phyloP scores from a whole-genome alignment of 208 protist genomes.

The Trypanosoma platydactyli region DNA sequence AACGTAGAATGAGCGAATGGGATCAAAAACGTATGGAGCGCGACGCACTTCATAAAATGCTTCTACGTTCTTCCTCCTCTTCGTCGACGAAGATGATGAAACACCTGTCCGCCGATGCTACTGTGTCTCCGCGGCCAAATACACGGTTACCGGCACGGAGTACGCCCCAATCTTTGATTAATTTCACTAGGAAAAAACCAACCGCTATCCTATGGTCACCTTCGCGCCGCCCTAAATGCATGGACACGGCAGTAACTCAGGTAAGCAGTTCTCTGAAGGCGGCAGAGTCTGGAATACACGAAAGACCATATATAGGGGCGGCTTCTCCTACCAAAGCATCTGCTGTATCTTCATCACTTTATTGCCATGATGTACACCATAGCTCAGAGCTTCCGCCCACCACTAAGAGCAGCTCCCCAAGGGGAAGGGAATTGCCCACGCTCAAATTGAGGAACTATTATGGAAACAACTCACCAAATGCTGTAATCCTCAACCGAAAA shows the following conservation, averaged over 20 bases:
- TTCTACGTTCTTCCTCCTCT: conserved; percentile 16
- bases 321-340: background rate
- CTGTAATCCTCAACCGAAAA: background rate
- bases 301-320: background rate
- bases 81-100: background rate
- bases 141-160: background rate
- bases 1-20: conserved; percentile 3
- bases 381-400: background rate
- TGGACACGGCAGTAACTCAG: background rate
- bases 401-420: background rate
- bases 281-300: no score
- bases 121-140: background rate
- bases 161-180: background rate
- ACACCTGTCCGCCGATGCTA: background rate
- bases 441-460: background rate
- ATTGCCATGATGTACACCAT: background rate
- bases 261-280: background rate
- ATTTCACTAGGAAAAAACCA: background rate
- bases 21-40: conserved; percentile 10
- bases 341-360: background rate
- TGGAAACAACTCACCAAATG: background rate
- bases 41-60: conserved; percentile 27
- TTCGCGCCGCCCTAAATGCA: no score
- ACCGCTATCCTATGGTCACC: background rate
- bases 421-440: background rate